Conservation (phyloP, 345 rosid genomes). For the Rhizophora mangle region DNA sequence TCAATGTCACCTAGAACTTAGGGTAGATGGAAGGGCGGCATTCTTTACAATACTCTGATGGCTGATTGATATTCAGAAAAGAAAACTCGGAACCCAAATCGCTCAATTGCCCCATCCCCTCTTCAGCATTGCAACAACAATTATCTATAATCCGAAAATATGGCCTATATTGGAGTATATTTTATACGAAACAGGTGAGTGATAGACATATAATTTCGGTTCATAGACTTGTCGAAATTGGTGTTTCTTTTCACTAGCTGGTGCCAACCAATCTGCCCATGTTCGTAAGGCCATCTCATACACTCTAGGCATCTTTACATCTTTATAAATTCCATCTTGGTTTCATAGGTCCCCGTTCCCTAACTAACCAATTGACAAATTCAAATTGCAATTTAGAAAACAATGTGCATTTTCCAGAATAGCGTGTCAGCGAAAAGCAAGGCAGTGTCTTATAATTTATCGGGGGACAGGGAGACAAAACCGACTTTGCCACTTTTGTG, state of each 20-base stretch:
- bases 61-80: conserved; percentile 79
- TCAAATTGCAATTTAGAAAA: neutral
- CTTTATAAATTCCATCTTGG: conserved; percentile 20
- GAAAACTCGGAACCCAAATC: conserved; percentile 62
- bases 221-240: too few species aligned
- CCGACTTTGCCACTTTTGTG: too few species aligned
- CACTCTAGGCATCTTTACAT: conserved; percentile 29
- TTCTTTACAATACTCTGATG: conserved; percentile 91
- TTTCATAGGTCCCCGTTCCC: conserved; percentile 21
- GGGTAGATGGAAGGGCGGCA: conserved; percentile 90
- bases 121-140: conserved; percentile 44
- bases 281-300: conserved; percentile 32
- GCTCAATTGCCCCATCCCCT: conserved; percentile 54
- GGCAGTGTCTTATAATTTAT: too few species aligned
- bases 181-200: too few species aligned
- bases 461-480: too few species aligned
- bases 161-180: neutral
- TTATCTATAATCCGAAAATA: neutral
- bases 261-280: conserved; percentile 30
- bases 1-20: conserved; percentile 87
- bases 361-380: conserved; percentile 6
- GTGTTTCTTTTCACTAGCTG: conserved; percentile 22
- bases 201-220: too few species aligned
- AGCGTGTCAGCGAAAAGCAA: too few species aligned
- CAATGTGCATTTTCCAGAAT: neutral